These are phyloP conservation scores for Poronia punctata DNA, from an alignment of 495 filamentous ascomycete genomes.

Conservation along the genomic window DNA sequence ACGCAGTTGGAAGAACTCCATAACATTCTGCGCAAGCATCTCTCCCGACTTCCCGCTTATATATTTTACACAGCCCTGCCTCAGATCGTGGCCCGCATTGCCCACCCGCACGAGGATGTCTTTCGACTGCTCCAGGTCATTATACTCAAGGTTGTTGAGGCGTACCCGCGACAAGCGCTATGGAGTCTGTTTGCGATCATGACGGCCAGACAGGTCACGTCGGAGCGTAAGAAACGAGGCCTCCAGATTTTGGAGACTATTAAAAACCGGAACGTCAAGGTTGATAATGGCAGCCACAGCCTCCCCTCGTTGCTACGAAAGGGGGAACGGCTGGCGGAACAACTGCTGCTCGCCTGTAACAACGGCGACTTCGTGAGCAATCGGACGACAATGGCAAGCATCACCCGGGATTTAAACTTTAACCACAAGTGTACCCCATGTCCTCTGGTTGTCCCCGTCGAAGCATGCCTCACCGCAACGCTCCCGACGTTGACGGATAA, in stretches of 20 bases:
- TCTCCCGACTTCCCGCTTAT: constrained; percentile 71
- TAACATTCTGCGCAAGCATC: constrained; percentile 62
- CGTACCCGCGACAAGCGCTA: constrained; percentile 83
- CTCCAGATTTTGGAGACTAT: constrained; percentile 41
- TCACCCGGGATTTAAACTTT: constrained; percentile 71
- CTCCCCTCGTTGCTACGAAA: constrained; percentile 65
- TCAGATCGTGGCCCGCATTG: constrained; percentile 87
- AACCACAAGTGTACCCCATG: constrained; percentile 77
- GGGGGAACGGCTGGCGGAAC: constrained; percentile 77
- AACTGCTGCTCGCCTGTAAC: constrained; percentile 74
- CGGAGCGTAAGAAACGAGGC: constrained; percentile 50
- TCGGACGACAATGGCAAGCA: constrained; percentile 54
- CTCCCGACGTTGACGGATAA: constrained; percentile 68
- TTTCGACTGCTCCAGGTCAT: constrained; percentile 67
- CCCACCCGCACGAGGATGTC: constrained; percentile 70
- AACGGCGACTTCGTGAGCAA: constrained; percentile 64
- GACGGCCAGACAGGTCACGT: constrained; percentile 32
- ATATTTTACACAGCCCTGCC: constrained; percentile 87
- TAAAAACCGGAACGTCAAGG: constrained; percentile 26
- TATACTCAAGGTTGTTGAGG: constrained; percentile 70
- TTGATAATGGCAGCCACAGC: constrained; percentile 33
- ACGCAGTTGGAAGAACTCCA: constrained; percentile 66
- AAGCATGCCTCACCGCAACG: constrained; percentile 73
- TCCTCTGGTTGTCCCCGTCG: constrained; percentile 77
- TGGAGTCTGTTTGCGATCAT: constrained; percentile 87